Evolutionary conservation across 2,329 filamentous ascomycete genomes (phyloP).

Genomic region (Paracamarosporium sp.): DNA sequence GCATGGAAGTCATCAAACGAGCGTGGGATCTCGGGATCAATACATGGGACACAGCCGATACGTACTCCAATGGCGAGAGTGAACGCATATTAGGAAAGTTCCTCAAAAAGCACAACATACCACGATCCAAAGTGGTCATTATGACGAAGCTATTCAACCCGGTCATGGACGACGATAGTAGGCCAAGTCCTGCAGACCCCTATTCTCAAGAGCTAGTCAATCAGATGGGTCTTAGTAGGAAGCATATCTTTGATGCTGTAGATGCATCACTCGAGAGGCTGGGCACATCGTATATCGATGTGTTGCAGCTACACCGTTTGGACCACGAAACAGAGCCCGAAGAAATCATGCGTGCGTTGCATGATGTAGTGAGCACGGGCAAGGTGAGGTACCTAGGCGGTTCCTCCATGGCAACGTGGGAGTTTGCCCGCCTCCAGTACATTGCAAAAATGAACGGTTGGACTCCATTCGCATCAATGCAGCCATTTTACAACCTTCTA

Average conservation of each 20-base stretch:
- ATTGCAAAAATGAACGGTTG: conserved; percentile 49
- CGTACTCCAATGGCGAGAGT: conserved; percentile 29
- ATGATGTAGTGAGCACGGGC: conserved; percentile 63
- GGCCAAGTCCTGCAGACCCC: conserved; percentile 6
- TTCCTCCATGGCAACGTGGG: conserved; percentile 48
- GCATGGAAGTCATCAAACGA: conserved; percentile 46
- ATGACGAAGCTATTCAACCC: conserved; percentile 28
- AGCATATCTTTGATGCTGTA: conserved; percentile 48
- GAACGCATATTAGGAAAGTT: conserved; percentile 33
- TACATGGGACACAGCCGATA: conserved; percentile 48
- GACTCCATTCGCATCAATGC: conserved; percentile 54
- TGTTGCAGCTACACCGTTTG: conserved; percentile 65
- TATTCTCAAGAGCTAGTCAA: conserved; percentile 20
- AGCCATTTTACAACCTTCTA: conserved; percentile 52
- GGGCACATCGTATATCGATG: conserved; percentile 61
- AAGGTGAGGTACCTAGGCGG: conserved; percentile 52
- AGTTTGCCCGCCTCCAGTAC: conserved; percentile 52
- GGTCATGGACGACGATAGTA: conserved; percentile 11
- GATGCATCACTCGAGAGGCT: conserved; percentile 45
- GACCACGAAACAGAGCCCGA: conserved; percentile 59
- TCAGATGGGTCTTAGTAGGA: conserved; percentile 43
- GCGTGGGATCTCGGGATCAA: conserved; percentile 51
- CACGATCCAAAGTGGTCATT: conserved; percentile 30
- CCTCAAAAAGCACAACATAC: conserved; percentile 25
- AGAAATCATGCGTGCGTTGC: conserved; percentile 65